These are phyloP conservation scores for Gynostemma pentaphyllum DNA, from an alignment of 306 rosid genomes.

Conservation along the genomic window DNA sequence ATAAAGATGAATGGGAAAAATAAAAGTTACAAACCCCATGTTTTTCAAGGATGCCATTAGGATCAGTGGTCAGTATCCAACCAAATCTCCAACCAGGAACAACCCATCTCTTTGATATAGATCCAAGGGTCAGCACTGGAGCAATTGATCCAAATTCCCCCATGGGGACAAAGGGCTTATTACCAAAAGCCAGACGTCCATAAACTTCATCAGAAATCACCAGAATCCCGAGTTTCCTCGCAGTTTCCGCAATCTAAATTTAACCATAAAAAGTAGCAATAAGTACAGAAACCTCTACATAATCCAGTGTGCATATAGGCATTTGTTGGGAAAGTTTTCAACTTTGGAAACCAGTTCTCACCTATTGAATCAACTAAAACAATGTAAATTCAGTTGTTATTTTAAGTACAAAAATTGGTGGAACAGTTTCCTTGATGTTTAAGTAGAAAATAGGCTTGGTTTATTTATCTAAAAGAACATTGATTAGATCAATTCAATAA, in stretches of 20 bases:
- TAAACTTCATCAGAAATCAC: conserved; percentile 38
- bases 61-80: conserved; percentile 27
- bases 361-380: too few relatives aligned
- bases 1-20: not conserved
- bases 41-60: conserved; percentile 19
- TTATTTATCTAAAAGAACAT: too few relatives aligned
- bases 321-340: too few relatives aligned
- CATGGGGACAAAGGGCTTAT: conserved; percentile 33
- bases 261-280: not conserved
- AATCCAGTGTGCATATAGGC: too few relatives aligned
- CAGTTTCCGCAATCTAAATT: conserved; percentile 30
- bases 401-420: too few relatives aligned
- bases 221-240: conserved; percentile 31
- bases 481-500: too few relatives aligned
- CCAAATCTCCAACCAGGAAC: conserved; percentile 47
- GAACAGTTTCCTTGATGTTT: too few relatives aligned
- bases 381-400: too few relatives aligned
- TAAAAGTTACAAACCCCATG: conserved; percentile 20
- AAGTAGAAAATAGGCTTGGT: too few relatives aligned
- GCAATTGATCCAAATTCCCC: conserved; percentile 26
- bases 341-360: too few relatives aligned
- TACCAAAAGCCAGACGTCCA: conserved; percentile 26
- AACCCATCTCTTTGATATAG: conserved; percentile 33
- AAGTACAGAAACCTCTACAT: too few relatives aligned
- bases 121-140: conserved; percentile 36